These are phyloP conservation scores for Neltuma alba DNA, from an alignment of 306 rosid species.

Conservation along the genomic window DNA sequence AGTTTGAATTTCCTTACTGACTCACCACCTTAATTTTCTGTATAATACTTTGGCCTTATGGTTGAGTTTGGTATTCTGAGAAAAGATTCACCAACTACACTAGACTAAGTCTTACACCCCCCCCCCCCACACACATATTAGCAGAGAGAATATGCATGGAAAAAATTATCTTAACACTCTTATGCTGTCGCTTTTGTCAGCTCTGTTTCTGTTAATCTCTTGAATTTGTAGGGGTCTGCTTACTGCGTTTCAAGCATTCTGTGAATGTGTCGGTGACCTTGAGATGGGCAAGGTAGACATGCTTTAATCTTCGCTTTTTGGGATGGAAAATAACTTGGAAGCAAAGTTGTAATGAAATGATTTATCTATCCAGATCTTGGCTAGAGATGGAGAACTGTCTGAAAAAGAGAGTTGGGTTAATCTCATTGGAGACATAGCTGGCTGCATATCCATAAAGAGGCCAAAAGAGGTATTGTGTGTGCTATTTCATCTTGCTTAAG, in stretches of 20 bases:
- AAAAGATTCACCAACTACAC: constrained; percentile 4
- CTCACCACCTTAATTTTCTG: constrained; percentile 8
- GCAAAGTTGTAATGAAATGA: constrained; percentile 22
- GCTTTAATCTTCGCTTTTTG: constrained; percentile 28
- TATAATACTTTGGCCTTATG: constrained; percentile 13
- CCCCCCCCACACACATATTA: background rate
- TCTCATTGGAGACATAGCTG: constrained; percentile 89
- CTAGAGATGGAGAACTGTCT: constrained; percentile 86
- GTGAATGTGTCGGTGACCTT: constrained; percentile 98
- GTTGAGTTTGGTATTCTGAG: constrained; percentile 23
- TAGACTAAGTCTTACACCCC: background rate
- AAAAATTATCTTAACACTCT: background rate
- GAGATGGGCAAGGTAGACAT: constrained; percentile 97
- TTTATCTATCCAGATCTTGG: constrained; percentile 68
- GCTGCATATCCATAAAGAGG: constrained; percentile 92
- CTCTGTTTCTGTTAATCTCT: constrained; percentile 10
- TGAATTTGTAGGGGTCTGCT: constrained; percentile 74
- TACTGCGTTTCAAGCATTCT: constrained; percentile 93
- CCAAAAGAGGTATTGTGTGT: constrained; percentile 81
- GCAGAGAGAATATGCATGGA: constrained; percentile 16
- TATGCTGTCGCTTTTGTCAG: constrained; percentile 10
- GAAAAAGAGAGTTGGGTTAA: constrained; percentile 96
- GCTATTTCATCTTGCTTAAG: background rate
- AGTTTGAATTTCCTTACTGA: background rate
- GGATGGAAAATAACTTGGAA: constrained; percentile 28